Evolutionary conservation across 2,329 filamentous ascomycete species (phyloP).

Genomic region (Xylariaceae sp.): DNA sequence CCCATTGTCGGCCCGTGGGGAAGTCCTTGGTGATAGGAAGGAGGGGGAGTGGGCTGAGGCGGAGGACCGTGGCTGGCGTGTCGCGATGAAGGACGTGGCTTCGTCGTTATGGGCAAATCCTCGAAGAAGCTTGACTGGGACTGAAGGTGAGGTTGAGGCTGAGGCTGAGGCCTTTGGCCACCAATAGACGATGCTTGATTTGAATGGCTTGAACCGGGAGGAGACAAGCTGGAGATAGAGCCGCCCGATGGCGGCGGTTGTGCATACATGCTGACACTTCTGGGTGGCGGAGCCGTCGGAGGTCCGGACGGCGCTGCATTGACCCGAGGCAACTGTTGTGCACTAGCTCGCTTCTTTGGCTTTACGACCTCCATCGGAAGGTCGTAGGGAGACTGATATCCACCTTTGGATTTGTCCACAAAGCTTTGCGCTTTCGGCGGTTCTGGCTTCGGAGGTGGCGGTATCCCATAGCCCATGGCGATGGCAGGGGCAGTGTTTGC

Average conservation of each 20-base stretch:
- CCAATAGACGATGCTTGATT: conserved; percentile 28
- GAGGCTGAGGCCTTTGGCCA: conserved; percentile 32
- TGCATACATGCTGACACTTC: conserved; percentile 56
- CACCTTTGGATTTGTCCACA: conserved; percentile 81
- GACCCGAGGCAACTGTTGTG: conserved; percentile 47
- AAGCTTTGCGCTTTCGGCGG: conserved; percentile 71
- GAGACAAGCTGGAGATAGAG: conserved; percentile 27
- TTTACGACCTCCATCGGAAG: conserved; percentile 83
- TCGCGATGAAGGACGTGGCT: conserved; percentile 55
- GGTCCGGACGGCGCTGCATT: conserved; percentile 30
- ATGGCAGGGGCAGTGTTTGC: conserved; percentile 27
- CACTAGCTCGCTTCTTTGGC: conserved; percentile 59
- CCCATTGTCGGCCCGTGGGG: conserved; percentile 25
- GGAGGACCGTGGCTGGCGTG: conserved; percentile 44
- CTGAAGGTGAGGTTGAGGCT: conserved; percentile 31
- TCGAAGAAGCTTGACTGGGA: conserved; percentile 65
- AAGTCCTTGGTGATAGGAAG: conserved; percentile 31
- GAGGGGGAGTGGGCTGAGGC: conserved; percentile 32
- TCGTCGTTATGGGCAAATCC: conserved; percentile 61
- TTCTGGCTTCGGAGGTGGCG: conserved; percentile 38
- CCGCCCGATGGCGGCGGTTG: conserved; percentile 24
- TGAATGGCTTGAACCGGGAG: conserved; percentile 35
- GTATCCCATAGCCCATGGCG: conserved; percentile 35
- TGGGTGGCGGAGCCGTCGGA: conserved; percentile 48
- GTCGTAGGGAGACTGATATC: conserved; percentile 92